These are phyloP conservation scores for Talaromyces sp. DNA, from an alignment of 2,329 filamentous ascomycete genomes.

Conservation along the genomic window DNA sequence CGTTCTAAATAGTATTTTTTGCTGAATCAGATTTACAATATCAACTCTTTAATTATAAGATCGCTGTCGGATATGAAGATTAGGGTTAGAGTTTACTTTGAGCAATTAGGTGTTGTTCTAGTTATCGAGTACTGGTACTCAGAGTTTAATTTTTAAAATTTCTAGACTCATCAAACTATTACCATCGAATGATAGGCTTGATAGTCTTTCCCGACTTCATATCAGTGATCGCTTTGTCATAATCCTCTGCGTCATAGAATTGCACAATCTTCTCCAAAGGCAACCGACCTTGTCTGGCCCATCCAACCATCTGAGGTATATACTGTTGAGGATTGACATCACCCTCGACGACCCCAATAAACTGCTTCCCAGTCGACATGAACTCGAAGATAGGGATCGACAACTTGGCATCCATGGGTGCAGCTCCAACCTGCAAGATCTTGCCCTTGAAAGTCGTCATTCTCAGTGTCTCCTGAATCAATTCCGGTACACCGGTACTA, in stretches of 20 bases:
- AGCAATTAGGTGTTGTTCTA: no score
- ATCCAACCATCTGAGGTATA: constrained; percentile 7
- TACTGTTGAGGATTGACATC: constrained; percentile 32
- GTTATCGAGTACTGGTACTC: no score
- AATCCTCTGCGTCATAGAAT: constrained; percentile 43
- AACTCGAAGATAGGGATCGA: constrained; percentile 42
- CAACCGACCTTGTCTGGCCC: neutral
- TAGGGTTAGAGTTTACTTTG: no score
- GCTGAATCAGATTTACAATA: no score
- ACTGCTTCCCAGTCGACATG: constrained; percentile 46
- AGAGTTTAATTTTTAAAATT: no score
- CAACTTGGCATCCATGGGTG: constrained; percentile 41
- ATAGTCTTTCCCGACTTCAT: constrained; percentile 24
- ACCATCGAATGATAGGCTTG: constrained; percentile 20
- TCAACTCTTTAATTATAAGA: no score
- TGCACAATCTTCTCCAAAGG: neutral
- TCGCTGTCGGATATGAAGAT: no score
- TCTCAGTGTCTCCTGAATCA: constrained; percentile 42
- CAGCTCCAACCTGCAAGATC: constrained; percentile 48
- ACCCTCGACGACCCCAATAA: constrained; percentile 47
- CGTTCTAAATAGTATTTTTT: neutral
- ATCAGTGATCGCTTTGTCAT: constrained; percentile 21
- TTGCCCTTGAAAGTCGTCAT: constrained; percentile 44
- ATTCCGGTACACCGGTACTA: constrained; percentile 43
- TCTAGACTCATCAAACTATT: neutral